phyloP scores from a whole-genome alignment of 1,284 basidiomycete species.

The Hemileia vastatrix region DNA sequence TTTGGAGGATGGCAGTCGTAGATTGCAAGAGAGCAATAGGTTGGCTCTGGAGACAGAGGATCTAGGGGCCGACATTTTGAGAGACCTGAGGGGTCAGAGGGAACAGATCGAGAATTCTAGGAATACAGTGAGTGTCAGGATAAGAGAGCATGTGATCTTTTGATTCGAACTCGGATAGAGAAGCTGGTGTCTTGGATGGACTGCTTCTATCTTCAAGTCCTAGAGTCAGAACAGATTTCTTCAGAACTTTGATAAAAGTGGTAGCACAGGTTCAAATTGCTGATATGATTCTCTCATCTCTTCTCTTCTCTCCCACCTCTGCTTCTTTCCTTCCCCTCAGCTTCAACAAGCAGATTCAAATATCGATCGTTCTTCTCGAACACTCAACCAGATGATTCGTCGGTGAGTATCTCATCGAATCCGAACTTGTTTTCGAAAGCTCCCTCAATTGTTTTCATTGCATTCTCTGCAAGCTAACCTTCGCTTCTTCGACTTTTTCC shows the following conservation, averaged over 20 bases:
- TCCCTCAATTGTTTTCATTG: too few relatives aligned
- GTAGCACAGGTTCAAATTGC: slow-evolving; percentile 29
- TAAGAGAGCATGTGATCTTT: too few relatives aligned
- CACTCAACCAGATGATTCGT: slow-evolving; percentile 55
- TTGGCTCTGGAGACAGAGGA: slow-evolving; percentile 94
- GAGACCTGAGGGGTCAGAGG: slow-evolving; percentile 73
- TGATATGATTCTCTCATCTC: too few relatives aligned
- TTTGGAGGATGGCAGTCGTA: slow-evolving; percentile 48
- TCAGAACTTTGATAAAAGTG: not conserved
- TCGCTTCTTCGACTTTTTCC: not conserved
- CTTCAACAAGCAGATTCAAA: slow-evolving; percentile 52
- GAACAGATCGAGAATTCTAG: slow-evolving; percentile 93
- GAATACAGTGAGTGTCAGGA: slow-evolving; percentile 58
- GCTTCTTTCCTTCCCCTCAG: slow-evolving; percentile 32
- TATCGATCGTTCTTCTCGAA: slow-evolving; percentile 53
- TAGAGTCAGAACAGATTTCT: too few relatives aligned
- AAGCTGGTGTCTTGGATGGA: too few relatives aligned
- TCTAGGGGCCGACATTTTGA: slow-evolving; percentile 82
- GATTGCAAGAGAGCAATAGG: slow-evolving; percentile 83
- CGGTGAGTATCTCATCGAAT: slow-evolving; percentile 48
- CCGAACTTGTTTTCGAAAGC: too few relatives aligned
- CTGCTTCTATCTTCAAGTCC: too few relatives aligned
- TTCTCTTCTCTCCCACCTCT: not conserved
- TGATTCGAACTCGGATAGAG: too few relatives aligned
- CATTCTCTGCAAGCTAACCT: too few relatives aligned